A percentile compares a stretch with the other conserved stretches of the same genome.
phyloP scores from a whole-genome alignment of 2,329 filamentous ascomycete species.

The Paraconiothyrium sp. region DNA sequence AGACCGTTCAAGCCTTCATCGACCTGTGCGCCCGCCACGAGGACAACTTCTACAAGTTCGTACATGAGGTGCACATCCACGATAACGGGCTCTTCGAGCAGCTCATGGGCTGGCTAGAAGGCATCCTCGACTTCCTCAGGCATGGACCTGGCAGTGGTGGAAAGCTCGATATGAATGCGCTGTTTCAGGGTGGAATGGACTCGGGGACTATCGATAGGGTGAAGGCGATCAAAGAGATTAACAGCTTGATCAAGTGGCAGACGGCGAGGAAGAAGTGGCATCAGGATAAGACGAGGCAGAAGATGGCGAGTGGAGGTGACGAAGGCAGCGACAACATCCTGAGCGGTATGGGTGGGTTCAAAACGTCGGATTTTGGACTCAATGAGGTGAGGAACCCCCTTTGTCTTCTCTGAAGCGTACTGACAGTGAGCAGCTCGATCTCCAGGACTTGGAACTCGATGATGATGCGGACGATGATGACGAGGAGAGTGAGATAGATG shows the following conservation, averaged over 20 bases:
- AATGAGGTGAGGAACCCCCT: conserved; percentile 67
- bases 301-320: conserved; percentile 89
- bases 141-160: conserved; percentile 81
- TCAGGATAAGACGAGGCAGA: conserved; percentile 95
- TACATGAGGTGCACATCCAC: conserved; percentile 96
- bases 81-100: conserved; percentile 97
- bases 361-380: conserved; percentile 86
- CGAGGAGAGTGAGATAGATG: conserved; percentile 58
- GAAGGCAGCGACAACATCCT: conserved; percentile 56
- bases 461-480: conserved; percentile 67
- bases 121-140: conserved; percentile 90
- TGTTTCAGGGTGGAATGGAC: conserved; percentile 83
- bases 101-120: conserved; percentile 97
- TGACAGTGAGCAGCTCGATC: conserved; percentile 64
- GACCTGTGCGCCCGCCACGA: conserved; percentile 95
- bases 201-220: conserved; percentile 74
- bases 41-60: conserved; percentile 98
- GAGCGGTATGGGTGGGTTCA: conserved; percentile 66
- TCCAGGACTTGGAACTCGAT: conserved; percentile 85
- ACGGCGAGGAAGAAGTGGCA: conserved; percentile 98
- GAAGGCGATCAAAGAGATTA: conserved; percentile 80
- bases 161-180: conserved; percentile 90
- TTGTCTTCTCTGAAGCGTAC: background rate
- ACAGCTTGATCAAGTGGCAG: conserved; percentile 90
- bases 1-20: conserved; percentile 97